Base-by-base conservation (phyloP, 176 grass and related monocot species). In the Carex myosuroides region DNA sequence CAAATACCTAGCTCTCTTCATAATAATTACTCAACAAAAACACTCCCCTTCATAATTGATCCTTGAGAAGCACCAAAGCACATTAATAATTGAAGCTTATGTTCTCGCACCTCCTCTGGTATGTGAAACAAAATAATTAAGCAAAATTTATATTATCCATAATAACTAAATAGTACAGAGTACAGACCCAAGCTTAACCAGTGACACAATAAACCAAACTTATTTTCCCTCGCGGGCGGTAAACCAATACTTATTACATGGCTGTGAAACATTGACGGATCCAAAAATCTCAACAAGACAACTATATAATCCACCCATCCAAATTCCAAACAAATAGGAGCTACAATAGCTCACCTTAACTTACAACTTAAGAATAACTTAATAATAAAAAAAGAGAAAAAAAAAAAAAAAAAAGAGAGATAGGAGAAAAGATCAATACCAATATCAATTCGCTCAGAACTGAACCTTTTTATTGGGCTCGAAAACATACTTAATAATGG, bases 391-490 rank as follows among this genome's bases (percentile, higher is more conserved):
- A 20, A 61, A n/a, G 8, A 71, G 14, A 68, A 48, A 11, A 70
- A n/a, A 70, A n/a, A 39, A 11, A 60, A 39, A 4, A 63, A 39
- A 11, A 60, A 39, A 4, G 44, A 62, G 5, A 33, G 3, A 39
- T 3, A 13, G 20, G 37, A 42, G 8, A 41, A 13, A 37, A 6
- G 42, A 41, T 56, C 62, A 33, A 39, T n/a, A 29, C 78, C 62
- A 33, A 39, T n/a, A 29, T 21, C 3, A 41, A 18, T 21, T 8
- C 6, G 3, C 58, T 64, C 58, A 81, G 60, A 81, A 64, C 7
- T 81, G 83, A 57, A 87, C 87, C 80, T 86, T 92, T 81, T 72
- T 96, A 68, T 93, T 96, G 41, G 93, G 90, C 88, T 96, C 91
- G 17, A 96, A 96, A 26, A 96, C 89, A 81, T 86, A 87, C 79